Base-by-base conservation (phyloP, 2,329 filamentous ascomycete species). In the Trichoderma endophyticum region DNA sequence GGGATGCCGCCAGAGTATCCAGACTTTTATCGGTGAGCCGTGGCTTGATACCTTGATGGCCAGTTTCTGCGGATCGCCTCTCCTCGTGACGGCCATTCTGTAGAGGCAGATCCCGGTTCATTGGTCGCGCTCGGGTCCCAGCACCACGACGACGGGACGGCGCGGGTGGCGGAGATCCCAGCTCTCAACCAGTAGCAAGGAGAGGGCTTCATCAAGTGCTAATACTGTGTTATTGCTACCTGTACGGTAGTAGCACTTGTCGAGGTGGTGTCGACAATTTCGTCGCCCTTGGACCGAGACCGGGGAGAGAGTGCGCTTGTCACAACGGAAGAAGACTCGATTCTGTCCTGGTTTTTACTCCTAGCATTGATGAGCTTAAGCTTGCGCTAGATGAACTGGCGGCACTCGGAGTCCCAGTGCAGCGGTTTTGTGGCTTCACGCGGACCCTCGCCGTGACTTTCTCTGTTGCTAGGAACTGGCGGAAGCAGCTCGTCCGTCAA, bases 141-240 rank as follows among this genome's bases (percentile, higher is more conserved):
- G 69, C 69, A 71, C 70, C 63, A 72, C 28, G 65, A 63, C 12
- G 59, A 59, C 71, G 71, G 71, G 71, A 72, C 71, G 71, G 71
- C 71, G 71, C 71, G 71, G 65, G 48, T 57, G 65, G 70, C 65
- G 65, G 65, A 72, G 24, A 70, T 63, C 39, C 57, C 39, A 61
- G 56, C 21, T 56, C 69, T 32, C 69, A 57, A 28, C 61, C 69
- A 54, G 61, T 54, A 71, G 15, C 26, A 60, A 34, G 15, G 24
- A 64, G 21, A 48, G 43, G 30, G 36, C 15, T 28, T 69, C 43
- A 14, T 51, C 28, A 26, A 28, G 48, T 54, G 34, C 21, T 54
- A 21, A 3, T 24, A 21, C n/a, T 32, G 14, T 39, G 36, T 18
- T 39, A 39, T 39, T 39, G 36, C 26, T 34, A 51, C 28, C 39